A percentile compares a stretch with the other conserved stretches of the same genome.
Conservation (phyloP, 768 basidiomycete genomes). For the Rhizopogon roseolus region DNA sequence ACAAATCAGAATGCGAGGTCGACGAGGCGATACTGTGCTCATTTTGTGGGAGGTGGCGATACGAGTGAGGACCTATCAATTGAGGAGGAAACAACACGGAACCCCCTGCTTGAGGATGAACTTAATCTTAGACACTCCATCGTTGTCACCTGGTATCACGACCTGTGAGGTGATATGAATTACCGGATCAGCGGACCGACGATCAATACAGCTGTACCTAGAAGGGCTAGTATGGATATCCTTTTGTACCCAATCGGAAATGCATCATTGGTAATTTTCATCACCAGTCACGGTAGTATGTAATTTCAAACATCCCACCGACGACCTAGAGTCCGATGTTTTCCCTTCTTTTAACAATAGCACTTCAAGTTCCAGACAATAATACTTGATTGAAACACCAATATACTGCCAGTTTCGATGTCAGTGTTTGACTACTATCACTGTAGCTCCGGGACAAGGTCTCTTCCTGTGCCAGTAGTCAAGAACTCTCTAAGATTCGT, state of each 20-base stretch:
- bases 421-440: neutral
- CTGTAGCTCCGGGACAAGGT: conserved; percentile 53
- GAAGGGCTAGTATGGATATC: too few species aligned
- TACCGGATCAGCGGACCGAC: neutral
- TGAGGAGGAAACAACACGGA: neutral
- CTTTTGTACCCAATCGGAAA: too few species aligned
- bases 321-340: too few species aligned
- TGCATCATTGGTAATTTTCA: too few species aligned
- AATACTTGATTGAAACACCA: too few species aligned
- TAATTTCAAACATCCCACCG: too few species aligned
- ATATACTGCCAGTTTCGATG: too few species aligned
- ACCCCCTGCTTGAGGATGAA: neutral
- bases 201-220: too few species aligned
- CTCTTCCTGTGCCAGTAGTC: conserved; percentile 52
- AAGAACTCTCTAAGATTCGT: conserved; percentile 66
- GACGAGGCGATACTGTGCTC: conserved; percentile 10
- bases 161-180: neutral
- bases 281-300: too few species aligned
- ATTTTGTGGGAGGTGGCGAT: neutral
- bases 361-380: too few species aligned
- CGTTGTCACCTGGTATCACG: neutral
- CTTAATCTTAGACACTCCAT: neutral
- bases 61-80: neutral
- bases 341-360: too few species aligned
- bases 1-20: conserved; percentile 28